Base-by-base conservation (phyloP, 257 asterid species). In the Orobanche coerulescens region DNA sequence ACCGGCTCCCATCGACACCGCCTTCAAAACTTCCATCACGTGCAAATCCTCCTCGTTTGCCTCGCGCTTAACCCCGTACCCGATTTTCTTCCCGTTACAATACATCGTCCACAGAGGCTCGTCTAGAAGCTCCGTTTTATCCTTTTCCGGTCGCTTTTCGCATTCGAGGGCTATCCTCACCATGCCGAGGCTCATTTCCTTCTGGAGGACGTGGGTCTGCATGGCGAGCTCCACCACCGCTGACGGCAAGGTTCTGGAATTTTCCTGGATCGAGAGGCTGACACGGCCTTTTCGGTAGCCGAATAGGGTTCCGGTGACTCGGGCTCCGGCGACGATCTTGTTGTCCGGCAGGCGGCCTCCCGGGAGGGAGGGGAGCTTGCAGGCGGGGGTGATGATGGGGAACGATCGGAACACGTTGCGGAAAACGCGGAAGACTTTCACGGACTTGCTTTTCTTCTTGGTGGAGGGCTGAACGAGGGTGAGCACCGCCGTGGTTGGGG, bases 1-100 rank as follows among this genome's bases (percentile, higher is more conserved):
- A 0, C 95, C 96, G 12, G 94, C 95, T 0, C 98, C 98, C 94
- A 82, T 88, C 1, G 95, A 92, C 56, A 84, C 88, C 51, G 87
- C 82, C 74, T 77, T 81, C 14, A 88, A 62, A 8, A 84, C 70
- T 71, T 91, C 96, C 98, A 88, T 88, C 6, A 88, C 93, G 15
- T 76, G 71, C 42, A 91, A 61, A 51, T 91, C 98, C 69, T 88
- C 98, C 59, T 85, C 94, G 0, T 53, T 70, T 0, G 88, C 85
- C 25, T 81, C 90, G 62, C 96, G 67, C 44, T 60, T 82, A 2
- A 78, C 60, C 1, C 87, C 89, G 30, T 85, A 88, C 0, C 96
- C 95, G 4, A 52, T 67, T 64, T 91, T 91, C 61, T 84, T 88
- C 60, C 98, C 96, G 28, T 91, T 91, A 40, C 91, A 84, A 39